These are phyloP conservation scores for Agapanthus africanus DNA, from an alignment of 106 monocot species.

Conservation along the genomic window DNA sequence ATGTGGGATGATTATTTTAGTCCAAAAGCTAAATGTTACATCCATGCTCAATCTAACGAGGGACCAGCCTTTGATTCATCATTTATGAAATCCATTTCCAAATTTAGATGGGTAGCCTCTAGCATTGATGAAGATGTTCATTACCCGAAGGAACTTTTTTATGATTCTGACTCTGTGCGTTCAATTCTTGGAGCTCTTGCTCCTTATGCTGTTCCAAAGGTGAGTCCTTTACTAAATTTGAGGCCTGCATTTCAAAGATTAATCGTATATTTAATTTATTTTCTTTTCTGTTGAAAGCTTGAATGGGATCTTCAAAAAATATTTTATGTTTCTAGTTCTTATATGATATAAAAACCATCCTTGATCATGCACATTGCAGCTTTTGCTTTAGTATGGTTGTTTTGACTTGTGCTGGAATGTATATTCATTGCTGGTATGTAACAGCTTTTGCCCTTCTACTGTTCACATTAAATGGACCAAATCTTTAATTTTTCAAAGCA, in stretches of 20 bases:
- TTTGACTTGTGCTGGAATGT: not conserved
- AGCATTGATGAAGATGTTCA: conserved; percentile 36
- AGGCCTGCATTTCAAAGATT: not conserved
- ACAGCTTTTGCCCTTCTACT: not conserved
- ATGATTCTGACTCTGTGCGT: conserved; percentile 43
- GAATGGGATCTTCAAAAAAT: not conserved
- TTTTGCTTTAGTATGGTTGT: not conserved
- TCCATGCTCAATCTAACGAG: not conserved
- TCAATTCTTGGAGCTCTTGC: conserved; percentile 34
- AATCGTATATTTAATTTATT: not conserved
- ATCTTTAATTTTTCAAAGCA: conserved; percentile 5
- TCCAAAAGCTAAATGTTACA: conserved; percentile 10
- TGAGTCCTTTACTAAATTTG: conserved; percentile 9
- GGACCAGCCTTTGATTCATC: conserved; percentile 20
- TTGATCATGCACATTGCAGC: not conserved
- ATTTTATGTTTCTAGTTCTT: not conserved
- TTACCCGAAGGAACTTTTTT: conserved; percentile 36
- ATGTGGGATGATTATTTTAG: conserved; percentile 57
- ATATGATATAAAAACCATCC: not conserved
- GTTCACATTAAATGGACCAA: not conserved
- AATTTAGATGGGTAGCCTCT: conserved; percentile 45
- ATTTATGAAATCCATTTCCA: conserved; percentile 35
- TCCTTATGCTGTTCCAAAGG: conserved; percentile 58
- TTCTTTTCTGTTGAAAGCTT: not conserved
- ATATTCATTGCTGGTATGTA: not conserved